phyloP scores from a whole-genome alignment of 169 alveolate species.

The Eimeria sp. region DNA sequence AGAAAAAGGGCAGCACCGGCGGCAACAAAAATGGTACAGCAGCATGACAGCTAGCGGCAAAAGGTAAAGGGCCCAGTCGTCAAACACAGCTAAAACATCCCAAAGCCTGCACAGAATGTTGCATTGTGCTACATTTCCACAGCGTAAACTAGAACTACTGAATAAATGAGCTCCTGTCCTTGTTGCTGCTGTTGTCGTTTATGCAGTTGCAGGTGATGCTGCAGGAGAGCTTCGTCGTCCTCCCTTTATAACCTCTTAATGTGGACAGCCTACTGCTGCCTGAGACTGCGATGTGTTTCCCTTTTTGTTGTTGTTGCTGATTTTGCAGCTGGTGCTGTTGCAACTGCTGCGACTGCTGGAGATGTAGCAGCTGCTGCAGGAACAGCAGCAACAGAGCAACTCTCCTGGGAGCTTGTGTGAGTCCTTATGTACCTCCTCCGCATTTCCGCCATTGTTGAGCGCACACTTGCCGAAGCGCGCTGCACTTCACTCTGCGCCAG shows the following conservation, averaged over 20 bases:
- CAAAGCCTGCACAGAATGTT: not conserved
- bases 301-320: conserved; percentile 35
- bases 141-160: not conserved
- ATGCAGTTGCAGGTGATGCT: conserved; percentile 1
- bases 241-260: not conserved
- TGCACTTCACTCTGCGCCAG: conserved; percentile 67
- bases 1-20: conserved; percentile 39
- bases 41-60: not conserved
- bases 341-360: not conserved
- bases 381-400: conserved; percentile 11
- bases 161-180: not conserved
- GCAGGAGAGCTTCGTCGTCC: not conserved
- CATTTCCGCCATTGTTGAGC: conserved; percentile 61
- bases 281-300: conserved; percentile 41
- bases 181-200: not conserved
- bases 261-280: conserved; percentile 78
- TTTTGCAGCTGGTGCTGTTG: not conserved
- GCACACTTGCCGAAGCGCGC: conserved; percentile 36
- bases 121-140: not conserved
- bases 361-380: conserved; percentile 37
- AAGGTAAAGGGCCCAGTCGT: not conserved
- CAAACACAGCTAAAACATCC: not conserved
- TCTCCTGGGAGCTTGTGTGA: conserved; percentile 30
- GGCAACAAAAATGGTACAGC: conserved; percentile 3
- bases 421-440: conserved; percentile 74